Evolutionary conservation across 2,329 filamentous ascomycete genomes (phyloP), one percentile per base, ranked within the genome.

Genomic region (Sclerotinia subarctica): DNA sequence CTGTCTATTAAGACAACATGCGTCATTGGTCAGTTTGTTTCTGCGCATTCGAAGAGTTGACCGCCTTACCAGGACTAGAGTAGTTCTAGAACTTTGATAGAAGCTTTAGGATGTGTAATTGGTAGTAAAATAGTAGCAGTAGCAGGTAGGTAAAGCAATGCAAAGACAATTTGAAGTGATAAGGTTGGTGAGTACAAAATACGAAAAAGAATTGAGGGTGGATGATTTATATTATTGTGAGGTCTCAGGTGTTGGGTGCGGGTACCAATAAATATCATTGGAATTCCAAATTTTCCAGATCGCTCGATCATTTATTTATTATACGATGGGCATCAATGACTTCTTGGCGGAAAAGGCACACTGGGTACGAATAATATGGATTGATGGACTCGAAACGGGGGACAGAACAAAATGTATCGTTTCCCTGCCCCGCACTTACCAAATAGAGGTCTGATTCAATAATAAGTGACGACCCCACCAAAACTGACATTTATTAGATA

Each of bases 371-470:
- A 13, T 13, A 15, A 42, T 42, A 15, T 42, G 38, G 38, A 38
- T 38, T 38, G 35, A 42, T 42, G 38, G 35, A 32, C 6, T n/a
- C n/a, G n/a, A n/a, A n/a, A n/a, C n/a, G n/a, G n/a, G 29, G 5
- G 29, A 29, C 29, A 29, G 29, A 29, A 29, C 29, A 35, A 26
- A 54, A 72, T 71, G 71, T 70, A 70, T 72, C 60, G 47, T 42
- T 58, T 21, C 53, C 32, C n/a, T 19, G 35, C 54, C 54, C 54
- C 54, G 35, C 54, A 58, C 32, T 44, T 42, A 26, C 15, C 35
- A 21, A 10, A 29, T 19, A 26, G 15, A 58, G 56, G 24, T 19
- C 17, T 21, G 56, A n/a, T 52, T 17, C 24, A 17, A 13, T 52
- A 6, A 19, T 10, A 15, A 26, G 17, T 51, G n/a, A 24, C 47